Evolutionary conservation across 2,329 filamentous ascomycete species (phyloP), one percentile per base, ranked within the genome.

Genomic region (Calonectria henricotiae): DNA sequence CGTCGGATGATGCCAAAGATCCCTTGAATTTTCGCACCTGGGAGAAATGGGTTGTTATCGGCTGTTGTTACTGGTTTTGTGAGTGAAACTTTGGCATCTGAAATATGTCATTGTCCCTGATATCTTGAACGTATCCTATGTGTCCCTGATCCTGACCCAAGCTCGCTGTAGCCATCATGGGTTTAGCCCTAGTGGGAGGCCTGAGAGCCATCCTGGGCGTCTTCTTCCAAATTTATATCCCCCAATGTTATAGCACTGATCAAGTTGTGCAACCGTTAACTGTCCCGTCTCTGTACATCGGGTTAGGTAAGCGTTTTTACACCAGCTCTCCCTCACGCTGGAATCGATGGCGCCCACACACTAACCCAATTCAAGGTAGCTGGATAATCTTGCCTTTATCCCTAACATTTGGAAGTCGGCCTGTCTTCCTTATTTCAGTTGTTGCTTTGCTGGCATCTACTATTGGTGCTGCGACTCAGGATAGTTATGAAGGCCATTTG

Each of bases 61-160:
- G 44, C 25, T 55, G 47, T 13, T 65, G 62, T 25, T 65, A 47
- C 37, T 65, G 62, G 62, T 65, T 65, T 39, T 65, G 62, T 65
- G n/a, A 2, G 62, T 65, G 35, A 37, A 37, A 37, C 35, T 7
- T 11, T 3, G 35, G 8, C 35, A 5, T 13, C 20, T 37, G 35
- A 11, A 11, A 37, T 37, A 37, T 37, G 8, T 8, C 9, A 11
- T 37, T 9, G 32, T 35, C 32, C 35, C 8, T 37, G 5, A 13
- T 30, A 30, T 30, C 27, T 8, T 37, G 35, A 8, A 37, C 11
- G 35, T 13, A 37, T 37, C 12, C 35, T 11, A 13, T 37, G 11
- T 37, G 35, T 7, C 7, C 32, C 5, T 17, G 12, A 1, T n/a
- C 35, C 35, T 37, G 35, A 37, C 35, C 12, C 35, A 3, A 37